A percentile compares a stretch with the other conserved stretches of the same genome.
Evolutionary conservation across 352 stramenopile species (phyloP).

Genomic region (Globisporangium echinulatum): DNA sequence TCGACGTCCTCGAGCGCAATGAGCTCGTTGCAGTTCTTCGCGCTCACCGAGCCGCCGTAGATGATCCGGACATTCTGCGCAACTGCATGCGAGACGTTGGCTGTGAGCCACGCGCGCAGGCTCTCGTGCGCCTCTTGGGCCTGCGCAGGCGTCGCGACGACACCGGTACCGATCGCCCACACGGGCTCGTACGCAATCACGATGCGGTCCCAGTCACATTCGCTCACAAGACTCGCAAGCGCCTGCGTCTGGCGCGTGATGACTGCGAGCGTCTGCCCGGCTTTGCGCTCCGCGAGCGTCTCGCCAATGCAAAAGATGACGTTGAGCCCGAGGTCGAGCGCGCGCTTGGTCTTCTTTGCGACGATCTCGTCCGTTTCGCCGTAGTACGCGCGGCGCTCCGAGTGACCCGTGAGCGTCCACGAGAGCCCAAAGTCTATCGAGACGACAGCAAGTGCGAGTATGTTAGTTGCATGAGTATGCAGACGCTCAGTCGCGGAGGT

Average conservation of each 20-base stretch:
- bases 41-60: slow-evolving; percentile 92
- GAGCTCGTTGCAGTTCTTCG: slow-evolving; percentile 85
- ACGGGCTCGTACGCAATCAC: slow-evolving; percentile 97
- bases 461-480: background rate
- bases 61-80: slow-evolving; percentile 81
- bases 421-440: slow-evolving; percentile 56
- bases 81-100: slow-evolving; percentile 60
- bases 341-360: slow-evolving; percentile 91
- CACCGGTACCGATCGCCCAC: slow-evolving; percentile 96
- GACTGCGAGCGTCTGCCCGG: slow-evolving; percentile 88
- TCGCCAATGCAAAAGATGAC: slow-evolving; percentile 98
- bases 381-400: slow-evolving; percentile 89
- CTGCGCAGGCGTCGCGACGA: slow-evolving; percentile 94
- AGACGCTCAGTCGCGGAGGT: background rate
- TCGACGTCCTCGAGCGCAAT: slow-evolving; percentile 84
- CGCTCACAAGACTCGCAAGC: slow-evolving; percentile 79
- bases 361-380: slow-evolving; percentile 91
- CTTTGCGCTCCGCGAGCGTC: slow-evolving; percentile 87
- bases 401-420: slow-evolving; percentile 90
- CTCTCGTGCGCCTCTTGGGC: slow-evolving; percentile 91
- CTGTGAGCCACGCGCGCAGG: slow-evolving; percentile 66
- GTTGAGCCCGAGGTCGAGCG: slow-evolving; percentile 83
- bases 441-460: background rate
- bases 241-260: slow-evolving; percentile 94
- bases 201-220: slow-evolving; percentile 76